phyloP scores from a whole-genome alignment of 1,139 yeast species.

The Hyphopichia pseudoburtonii region DNA sequence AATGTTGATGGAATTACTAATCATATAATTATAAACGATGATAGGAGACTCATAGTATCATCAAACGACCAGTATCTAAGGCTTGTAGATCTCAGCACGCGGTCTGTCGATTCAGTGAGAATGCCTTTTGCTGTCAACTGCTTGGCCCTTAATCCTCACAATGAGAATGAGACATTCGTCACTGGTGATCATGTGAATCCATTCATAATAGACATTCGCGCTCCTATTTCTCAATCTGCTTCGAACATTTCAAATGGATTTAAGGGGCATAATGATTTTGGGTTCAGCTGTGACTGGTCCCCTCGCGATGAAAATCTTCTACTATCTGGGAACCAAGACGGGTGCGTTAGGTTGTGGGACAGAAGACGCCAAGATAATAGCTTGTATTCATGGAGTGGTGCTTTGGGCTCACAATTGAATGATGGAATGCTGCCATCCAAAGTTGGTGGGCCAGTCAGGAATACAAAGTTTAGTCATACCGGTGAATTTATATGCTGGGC shows the following conservation, averaged over 20 bases:
- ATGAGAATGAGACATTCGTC: conserved; percentile 38
- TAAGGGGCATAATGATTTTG: conserved; percentile 53
- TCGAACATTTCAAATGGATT: conserved; percentile 17
- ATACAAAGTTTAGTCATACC: conserved; percentile 47
- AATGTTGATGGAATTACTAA: conserved; percentile 57
- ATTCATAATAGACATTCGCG: conserved; percentile 45
- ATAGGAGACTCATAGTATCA: conserved; percentile 35
- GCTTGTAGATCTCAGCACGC: conserved; percentile 33
- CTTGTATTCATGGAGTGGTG: conserved; percentile 35
- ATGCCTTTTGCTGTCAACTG: conserved; percentile 56
- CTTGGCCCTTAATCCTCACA: conserved; percentile 37
- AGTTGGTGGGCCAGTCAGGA: conserved; percentile 52
- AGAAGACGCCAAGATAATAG: conserved; percentile 30
- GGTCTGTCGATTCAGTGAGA: conserved; percentile 10
- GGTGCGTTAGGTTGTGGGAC: conserved; percentile 58
- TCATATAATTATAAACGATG: conserved; percentile 39
- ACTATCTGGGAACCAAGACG: conserved; percentile 63
- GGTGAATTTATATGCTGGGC: conserved; percentile 56
- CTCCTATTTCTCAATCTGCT: conserved; percentile 12
- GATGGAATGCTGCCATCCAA: conserved; percentile 1
- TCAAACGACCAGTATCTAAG: conserved; percentile 51
- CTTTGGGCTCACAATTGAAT: conserved; percentile 24
- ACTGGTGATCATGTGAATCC: conserved; percentile 53
- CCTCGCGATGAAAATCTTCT: conserved; percentile 39
- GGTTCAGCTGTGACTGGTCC: conserved; percentile 65